Percentiles rank a stretch among this genome's conserved stretches.
phyloP scores from a whole-genome alignment of 345 rosid genomes.

The Pugionium dolabratum region DNA sequence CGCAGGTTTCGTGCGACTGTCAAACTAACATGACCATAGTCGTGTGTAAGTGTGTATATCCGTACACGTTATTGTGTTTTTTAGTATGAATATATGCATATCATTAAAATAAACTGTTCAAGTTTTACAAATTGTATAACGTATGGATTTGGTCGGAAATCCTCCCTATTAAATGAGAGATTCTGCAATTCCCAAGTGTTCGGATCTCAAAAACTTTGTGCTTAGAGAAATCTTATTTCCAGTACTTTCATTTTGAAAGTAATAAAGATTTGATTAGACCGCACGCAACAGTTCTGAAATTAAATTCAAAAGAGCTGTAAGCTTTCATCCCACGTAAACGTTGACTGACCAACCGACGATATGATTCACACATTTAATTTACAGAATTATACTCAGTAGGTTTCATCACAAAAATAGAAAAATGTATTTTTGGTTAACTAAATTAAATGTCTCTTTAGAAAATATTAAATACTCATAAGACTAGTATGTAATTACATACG shows the following conservation, averaged over 20 bases:
- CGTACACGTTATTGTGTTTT: too few species aligned
- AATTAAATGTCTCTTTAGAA: neutral
- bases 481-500: neutral
- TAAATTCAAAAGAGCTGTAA: slow-evolving; percentile 22
- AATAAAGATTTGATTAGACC: slow-evolving; percentile 25
- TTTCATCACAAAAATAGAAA: too few species aligned
- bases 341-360: slow-evolving; percentile 38
- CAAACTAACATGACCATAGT: too few species aligned
- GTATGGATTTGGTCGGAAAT: too few species aligned
- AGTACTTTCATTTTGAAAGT: slow-evolving; percentile 9
- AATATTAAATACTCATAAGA: neutral
- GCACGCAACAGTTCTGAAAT: slow-evolving; percentile 27
- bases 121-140: too few species aligned
- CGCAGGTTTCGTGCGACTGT: too few species aligned
- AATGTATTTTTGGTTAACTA: neutral
- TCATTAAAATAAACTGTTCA: too few species aligned
- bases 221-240: neutral
- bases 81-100: too few species aligned
- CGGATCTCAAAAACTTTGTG: slow-evolving; percentile 30
- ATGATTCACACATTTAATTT: neutral
- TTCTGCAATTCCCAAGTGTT: slow-evolving; percentile 15
- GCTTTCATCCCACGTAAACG: slow-evolving; percentile 25
- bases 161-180: neutral
- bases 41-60: too few species aligned
- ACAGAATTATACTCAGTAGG: too few species aligned